Evolutionary conservation across 257 asterid genomes (phyloP).

Genomic region (Fraxinus americana): DNA sequence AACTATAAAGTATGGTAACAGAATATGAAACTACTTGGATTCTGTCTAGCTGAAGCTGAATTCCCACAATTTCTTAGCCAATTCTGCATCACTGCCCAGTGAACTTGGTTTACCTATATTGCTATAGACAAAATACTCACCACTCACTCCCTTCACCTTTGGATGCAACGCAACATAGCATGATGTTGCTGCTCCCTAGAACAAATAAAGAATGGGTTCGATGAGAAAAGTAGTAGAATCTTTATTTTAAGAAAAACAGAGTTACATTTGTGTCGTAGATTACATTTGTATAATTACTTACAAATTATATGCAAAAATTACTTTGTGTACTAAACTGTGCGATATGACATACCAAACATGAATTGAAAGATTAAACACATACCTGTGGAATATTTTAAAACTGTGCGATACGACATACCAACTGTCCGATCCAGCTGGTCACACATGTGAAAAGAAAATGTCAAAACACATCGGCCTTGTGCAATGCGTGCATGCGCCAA

Average conservation of each 20-base stretch:
- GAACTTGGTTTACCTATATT: conserved; percentile 36
- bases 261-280: neutral
- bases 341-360: neutral
- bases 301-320: neutral
- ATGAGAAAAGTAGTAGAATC: neutral
- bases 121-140: conserved; percentile 64
- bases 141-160: conserved; percentile 64
- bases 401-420: no score
- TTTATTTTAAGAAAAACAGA: neutral
- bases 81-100: conserved; percentile 48
- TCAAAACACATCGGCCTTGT: conserved; percentile 10
- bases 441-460: conserved; percentile 40
- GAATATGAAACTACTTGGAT: conserved; percentile 32
- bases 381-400: conserved; percentile 68
- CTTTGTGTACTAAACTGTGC: no score
- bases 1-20: neutral
- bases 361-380: conserved; percentile 21
- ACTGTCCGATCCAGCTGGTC: conserved; percentile 31
- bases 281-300: neutral
- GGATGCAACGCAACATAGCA: conserved; percentile 81
- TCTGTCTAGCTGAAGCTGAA: conserved; percentile 56
- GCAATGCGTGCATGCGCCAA: neutral
- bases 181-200: conserved; percentile 64
- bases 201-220: neutral
- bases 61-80: conserved; percentile 79